Evolutionary conservation across 2,329 filamentous ascomycete genomes (phyloP).

Genomic region (Paramyrothecium sp.): DNA sequence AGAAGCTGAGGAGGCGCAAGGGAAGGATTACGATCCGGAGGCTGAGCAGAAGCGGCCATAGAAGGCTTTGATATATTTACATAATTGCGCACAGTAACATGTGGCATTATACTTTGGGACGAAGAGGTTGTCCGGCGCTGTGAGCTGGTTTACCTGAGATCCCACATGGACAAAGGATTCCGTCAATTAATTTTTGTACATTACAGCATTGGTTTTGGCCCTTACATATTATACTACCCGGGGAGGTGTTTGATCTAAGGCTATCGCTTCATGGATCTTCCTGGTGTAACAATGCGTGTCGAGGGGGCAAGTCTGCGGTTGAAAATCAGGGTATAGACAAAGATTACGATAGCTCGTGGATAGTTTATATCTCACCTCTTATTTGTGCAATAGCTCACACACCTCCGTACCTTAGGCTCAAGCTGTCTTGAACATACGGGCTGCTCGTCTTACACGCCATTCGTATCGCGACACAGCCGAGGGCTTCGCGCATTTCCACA

Average conservation of each 20-base stretch:
- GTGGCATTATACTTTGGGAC: too few relatives aligned
- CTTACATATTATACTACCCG: neutral
- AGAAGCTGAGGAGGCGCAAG: slow-evolving; percentile 27
- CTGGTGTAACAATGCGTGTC: too few relatives aligned
- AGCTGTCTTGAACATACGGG: too few relatives aligned
- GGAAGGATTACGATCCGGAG: slow-evolving; percentile 6
- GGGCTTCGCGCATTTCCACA: too few relatives aligned
- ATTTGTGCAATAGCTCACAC: neutral
- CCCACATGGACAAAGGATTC: neutral
- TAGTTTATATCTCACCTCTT: neutral
- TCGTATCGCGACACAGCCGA: too few relatives aligned
- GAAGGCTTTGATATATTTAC: neutral
- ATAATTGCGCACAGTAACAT: neutral
- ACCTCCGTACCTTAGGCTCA: neutral
- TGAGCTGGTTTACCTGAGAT: neutral
- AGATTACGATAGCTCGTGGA: neutral
- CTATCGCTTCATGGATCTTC: neutral
- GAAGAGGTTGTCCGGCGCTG: too few relatives aligned
- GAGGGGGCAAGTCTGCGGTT: neutral
- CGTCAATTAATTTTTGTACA: neutral
- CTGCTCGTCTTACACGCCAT: too few relatives aligned
- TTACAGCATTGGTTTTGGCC: neutral
- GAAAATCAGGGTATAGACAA: neutral
- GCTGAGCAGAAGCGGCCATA: neutral
- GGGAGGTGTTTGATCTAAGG: neutral